Base-by-base conservation (phyloP, 2,329 filamentous ascomycete genomes). In the Canariomyces notabilis region DNA sequence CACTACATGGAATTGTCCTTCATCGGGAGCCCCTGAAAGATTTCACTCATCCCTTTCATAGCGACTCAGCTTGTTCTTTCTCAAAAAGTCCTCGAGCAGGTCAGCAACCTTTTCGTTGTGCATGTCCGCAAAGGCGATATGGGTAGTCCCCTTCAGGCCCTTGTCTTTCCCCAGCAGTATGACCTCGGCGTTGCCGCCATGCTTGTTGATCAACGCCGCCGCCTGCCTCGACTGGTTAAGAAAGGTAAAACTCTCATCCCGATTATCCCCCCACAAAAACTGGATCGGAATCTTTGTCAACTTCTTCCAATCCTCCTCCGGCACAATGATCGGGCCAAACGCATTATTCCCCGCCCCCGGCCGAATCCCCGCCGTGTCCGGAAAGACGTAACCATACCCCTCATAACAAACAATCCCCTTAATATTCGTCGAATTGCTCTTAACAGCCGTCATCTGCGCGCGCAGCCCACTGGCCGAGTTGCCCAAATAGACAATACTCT, bases 381-480 rank as follows among this genome's bases (percentile, higher is more conserved):
- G 60, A 11, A 58, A 60, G 8, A 62, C 53, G 37, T 50, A 55
- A 21, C 60, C 60, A 31, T 57, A 53, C 44, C 57, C 52, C 53
- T 62, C 60, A 38, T 61, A 62, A 19, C 52, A 42, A 5, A 67
- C 64, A 20, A 67, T 65, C 21, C 56, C 65, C 50, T 64, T 63
- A 49, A 65, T 65, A 33, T 64, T 65, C 5, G 62, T 65, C 23
- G 56, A 52, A 50, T 67, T 66, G 46, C 60, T 63, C 46, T 60
- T 57, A n/a, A 56, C 54, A 1, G 56, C 63, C 16, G 62, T 61
- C 51, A 67, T 53, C 44, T 62, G 58, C 1, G 64, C 63, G 15
- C 65, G 61, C 26, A 66, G 47, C 1, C 64, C 63, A 6, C 57
- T 56, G 0, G 64, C 64, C 20, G 64, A 67, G 54, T 65, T 67